phyloP scores from a whole-genome alignment of 495 filamentous ascomycete genomes.

The Corynascus novoguineensis region DNA sequence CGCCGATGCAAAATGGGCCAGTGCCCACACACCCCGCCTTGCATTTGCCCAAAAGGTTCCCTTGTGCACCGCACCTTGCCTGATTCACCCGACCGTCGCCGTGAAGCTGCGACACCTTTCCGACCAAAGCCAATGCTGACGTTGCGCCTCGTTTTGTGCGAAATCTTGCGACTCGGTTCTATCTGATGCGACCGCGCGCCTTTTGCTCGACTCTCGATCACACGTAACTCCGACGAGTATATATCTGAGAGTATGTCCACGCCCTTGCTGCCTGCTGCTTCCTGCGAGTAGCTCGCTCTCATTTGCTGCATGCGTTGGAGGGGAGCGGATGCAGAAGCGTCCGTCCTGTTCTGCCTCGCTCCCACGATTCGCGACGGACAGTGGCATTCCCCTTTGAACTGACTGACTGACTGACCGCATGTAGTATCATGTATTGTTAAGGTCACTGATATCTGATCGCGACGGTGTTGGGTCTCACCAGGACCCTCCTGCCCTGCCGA shows the following conservation, averaged over 20 bases:
- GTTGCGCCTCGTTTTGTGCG: conserved; percentile 21
- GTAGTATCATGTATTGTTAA: conserved; percentile 46
- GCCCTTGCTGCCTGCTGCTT: conserved; percentile 12
- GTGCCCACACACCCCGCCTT: conserved; percentile 9
- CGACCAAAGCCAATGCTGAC: conserved; percentile 12
- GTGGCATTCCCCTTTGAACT: no score
- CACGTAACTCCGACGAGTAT: background rate
- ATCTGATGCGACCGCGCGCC: conserved; percentile 12
- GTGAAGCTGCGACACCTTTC: conserved; percentile 4
- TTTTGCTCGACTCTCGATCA: background rate
- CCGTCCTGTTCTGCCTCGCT: conserved; percentile 9
- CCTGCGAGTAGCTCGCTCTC: background rate
- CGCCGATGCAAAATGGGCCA: background rate
- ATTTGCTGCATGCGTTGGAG: background rate
- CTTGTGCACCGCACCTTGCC: conserved; percentile 7
- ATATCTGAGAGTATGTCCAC: conserved; percentile 15
- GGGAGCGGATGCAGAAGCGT: conserved; percentile 7
- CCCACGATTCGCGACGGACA: conserved; percentile 8
- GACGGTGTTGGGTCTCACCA: conserved; percentile 32
- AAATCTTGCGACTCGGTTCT: conserved; percentile 7
- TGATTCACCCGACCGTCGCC: conserved; percentile 3
- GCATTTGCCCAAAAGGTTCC: no score
- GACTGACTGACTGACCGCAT: conserved; percentile 29
- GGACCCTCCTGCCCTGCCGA: conserved; percentile 5
- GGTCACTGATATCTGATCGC: conserved; percentile 27